Evolutionary conservation across 768 basidiomycete species (phyloP), one percentile per base, ranked within the genome.

Genomic region (Leucocoprinus birnbaumii): DNA sequence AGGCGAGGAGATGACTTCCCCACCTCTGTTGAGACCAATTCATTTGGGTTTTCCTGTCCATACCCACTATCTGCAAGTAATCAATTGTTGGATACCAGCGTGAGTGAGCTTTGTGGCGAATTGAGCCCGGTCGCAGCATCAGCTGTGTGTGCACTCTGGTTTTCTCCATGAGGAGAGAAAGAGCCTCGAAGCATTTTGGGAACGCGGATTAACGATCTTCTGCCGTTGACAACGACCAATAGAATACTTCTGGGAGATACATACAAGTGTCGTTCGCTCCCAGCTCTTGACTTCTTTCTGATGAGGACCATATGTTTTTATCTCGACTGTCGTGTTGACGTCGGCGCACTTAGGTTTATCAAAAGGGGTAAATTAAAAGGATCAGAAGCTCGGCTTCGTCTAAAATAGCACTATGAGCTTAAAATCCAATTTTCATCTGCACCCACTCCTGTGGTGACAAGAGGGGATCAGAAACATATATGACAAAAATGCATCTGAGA

Each of bases 1-100:
- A 54, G 35, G 45, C 54, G n/a, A 61, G 46, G 31, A 49, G 56
- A 48, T 58, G 56, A 57, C 31, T 31, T 31, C 31, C 31, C 31
- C 31, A 31, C 11, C 11, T 31, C 11, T 31, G 5, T 31, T 31
- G 5, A 31, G 31, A 31, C 11, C 31, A 31, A 31, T 31, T 31
- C 31, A 31, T 31, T 31, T 31, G 31, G 31, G 5, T 31, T 31
- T 31, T 31, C 11, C 11, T 31, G 5, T 31, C 31, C 44, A 46
- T 19, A 19, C 35, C 13, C 37, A 21, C 45, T 25, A 35, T 35
- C 22, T 42, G 34, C 35, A 27, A 51, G 26, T 42, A 37, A 25
- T 38, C 21, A 25, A 19, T 37, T 9, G 53, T 51, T 13, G 24
- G 25, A 18, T 40, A 19, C 14, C 26, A 43, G 6, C 37, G 14